phyloP scores from a whole-genome alignment of 352 stramenopile genomes.

The Globisporangium viniferum region DNA sequence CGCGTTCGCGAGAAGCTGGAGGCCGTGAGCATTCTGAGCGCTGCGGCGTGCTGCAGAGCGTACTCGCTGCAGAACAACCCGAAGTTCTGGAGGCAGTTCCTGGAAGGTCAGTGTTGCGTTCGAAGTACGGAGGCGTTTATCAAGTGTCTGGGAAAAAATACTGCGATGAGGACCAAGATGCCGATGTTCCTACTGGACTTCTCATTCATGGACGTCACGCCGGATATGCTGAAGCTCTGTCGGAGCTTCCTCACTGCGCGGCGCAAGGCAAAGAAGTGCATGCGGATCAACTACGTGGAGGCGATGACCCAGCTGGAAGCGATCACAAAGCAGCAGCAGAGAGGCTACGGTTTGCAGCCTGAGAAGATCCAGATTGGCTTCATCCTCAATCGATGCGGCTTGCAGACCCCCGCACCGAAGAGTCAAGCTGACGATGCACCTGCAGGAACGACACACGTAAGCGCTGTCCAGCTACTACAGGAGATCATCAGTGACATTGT shows the following conservation, averaged over 20 bases:
- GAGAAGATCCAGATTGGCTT: conserved; percentile 7
- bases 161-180: conserved; percentile 10
- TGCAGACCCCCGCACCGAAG: background rate
- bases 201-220: conserved; percentile 24
- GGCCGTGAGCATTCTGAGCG: conserved; percentile 27
- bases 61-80: conserved; percentile 33
- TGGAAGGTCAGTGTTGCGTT: conserved; percentile 11
- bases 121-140: conserved; percentile 13
- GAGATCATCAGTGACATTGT: background rate
- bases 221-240: conserved; percentile 27
- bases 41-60: conserved; percentile 18
- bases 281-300: conserved; percentile 23
- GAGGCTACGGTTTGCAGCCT: background rate
- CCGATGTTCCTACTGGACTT: conserved; percentile 43
- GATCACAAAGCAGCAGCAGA: conserved; percentile 9
- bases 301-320: conserved; percentile 22
- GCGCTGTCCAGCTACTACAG: background rate
- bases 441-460: background rate
- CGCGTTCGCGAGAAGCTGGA: conserved; percentile 15
- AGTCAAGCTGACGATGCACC: background rate
- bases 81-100: conserved; percentile 31
- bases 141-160: background rate
- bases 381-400: conserved; percentile 4
- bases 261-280: conserved; percentile 18
- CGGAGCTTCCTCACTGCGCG: conserved; percentile 22